Percentiles rank a stretch among this genome's conserved stretches.
Conservation (phyloP, 2,329 filamentous ascomycete species). For the Verticillium dahliae region DNA sequence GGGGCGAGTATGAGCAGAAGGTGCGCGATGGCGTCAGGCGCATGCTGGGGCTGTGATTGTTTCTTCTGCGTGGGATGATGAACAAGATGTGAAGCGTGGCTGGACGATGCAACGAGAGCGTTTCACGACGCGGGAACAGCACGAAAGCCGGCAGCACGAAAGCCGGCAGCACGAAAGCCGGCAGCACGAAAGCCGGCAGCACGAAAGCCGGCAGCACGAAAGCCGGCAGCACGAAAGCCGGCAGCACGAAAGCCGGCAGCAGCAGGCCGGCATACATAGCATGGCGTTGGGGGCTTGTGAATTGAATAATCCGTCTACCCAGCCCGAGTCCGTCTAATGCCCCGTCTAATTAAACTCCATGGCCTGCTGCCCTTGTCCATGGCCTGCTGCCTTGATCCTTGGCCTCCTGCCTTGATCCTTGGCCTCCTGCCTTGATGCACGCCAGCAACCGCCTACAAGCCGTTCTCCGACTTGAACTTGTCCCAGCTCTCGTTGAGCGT, state of each 20-base stretch:
- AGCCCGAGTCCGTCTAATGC: neutral
- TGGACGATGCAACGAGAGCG: neutral
- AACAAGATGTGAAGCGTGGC: too few relatives aligned
- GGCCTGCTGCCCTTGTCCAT: too few relatives aligned
- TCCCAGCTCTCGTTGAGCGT: constrained; percentile 69
- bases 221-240: too few relatives aligned
- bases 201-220: too few relatives aligned
- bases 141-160: too few relatives aligned
- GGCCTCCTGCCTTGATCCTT: too few relatives aligned
- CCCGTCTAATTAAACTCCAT: neutral
- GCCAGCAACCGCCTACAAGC: constrained; percentile 34
- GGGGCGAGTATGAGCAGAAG: constrained; percentile 76
- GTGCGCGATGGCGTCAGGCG: constrained; percentile 77
- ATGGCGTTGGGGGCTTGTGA: constrained; percentile 4
- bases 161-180: too few relatives aligned
- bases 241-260: too few relatives aligned
- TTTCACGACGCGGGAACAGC: too few relatives aligned
- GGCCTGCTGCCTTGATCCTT: too few relatives aligned
- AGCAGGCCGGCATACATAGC: constrained; percentile 8
- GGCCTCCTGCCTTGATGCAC: neutral
- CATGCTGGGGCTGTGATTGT: constrained; percentile 61
- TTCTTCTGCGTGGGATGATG: too few relatives aligned
- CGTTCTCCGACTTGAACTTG: constrained; percentile 65
- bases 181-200: too few relatives aligned
- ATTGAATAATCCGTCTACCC: constrained; percentile 1